These are phyloP conservation scores for Colletotrichum sp. DNA, from an alignment of 2,329 filamentous ascomycete species.

Conservation along the genomic window DNA sequence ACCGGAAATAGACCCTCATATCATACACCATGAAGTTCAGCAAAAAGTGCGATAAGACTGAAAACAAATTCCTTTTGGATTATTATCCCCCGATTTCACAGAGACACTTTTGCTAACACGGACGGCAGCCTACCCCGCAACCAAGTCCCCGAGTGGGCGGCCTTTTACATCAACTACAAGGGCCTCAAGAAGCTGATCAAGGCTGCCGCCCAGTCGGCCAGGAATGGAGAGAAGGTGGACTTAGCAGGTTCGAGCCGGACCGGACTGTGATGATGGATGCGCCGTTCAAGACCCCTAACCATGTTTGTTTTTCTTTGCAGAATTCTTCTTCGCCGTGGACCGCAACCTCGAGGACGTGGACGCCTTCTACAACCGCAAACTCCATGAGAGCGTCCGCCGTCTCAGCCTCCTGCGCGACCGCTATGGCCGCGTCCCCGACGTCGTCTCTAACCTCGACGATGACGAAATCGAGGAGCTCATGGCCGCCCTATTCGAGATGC, in stretches of 20 bases:
- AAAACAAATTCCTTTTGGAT: neutral
- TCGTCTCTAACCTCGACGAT: conserved; percentile 75
- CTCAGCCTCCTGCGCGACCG: conserved; percentile 86
- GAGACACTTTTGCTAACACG: conserved; percentile 23
- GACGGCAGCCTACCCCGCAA: conserved; percentile 71
- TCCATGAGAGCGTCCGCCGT: conserved; percentile 81
- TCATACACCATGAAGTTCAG: conserved; percentile 67
- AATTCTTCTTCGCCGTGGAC: conserved; percentile 96
- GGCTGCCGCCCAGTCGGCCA: conserved; percentile 68
- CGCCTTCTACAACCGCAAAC: conserved; percentile 96
- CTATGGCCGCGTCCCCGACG: conserved; percentile 77
- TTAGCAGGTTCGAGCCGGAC: conserved; percentile 74
- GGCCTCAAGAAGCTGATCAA: conserved; percentile 96
- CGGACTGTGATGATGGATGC: conserved; percentile 19
- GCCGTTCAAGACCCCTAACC: conserved; percentile 42
- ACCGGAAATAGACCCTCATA: conserved; percentile 20
- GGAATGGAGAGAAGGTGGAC: conserved; percentile 78
- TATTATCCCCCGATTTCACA: neutral
- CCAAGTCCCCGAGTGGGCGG: conserved; percentile 86
- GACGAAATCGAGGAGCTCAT: conserved; percentile 93
- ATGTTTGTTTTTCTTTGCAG: conserved; percentile 51
- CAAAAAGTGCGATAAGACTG: conserved; percentile 52
- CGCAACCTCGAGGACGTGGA: conserved; percentile 98
- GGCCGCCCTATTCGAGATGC: conserved; percentile 86
- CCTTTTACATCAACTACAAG: conserved; percentile 88